These are phyloP conservation scores for Colletotrichum tofieldiae DNA, from an alignment of 2,329 filamentous ascomycete genomes.

Conservation along the genomic window DNA sequence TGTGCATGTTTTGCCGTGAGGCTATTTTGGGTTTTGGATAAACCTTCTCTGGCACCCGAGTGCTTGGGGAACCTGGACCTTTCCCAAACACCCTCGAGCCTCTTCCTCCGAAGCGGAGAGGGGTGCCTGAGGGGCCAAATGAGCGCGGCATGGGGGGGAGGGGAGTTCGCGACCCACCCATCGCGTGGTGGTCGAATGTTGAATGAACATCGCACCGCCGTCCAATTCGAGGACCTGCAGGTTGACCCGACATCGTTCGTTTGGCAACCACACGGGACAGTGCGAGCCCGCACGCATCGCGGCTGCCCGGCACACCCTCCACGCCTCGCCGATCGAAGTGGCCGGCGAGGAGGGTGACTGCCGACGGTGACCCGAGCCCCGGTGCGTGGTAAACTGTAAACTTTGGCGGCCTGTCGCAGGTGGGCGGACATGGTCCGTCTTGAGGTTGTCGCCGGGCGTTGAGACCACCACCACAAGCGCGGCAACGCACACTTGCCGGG, in stretches of 20 bases:
- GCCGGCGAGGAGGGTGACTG: conserved; percentile 6
- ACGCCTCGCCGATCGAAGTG: not conserved
- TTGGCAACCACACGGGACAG: not conserved
- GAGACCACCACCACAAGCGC: conserved; percentile 11
- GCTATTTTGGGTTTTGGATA: conserved; percentile 23
- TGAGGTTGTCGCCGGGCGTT: conserved; percentile 28
- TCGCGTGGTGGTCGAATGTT: not conserved
- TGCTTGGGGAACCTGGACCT: conserved; percentile 11
- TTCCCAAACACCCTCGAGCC: conserved; percentile 30
- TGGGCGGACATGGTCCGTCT: conserved; percentile 11
- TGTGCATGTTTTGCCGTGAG: conserved; percentile 5
- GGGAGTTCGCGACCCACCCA: not conserved
- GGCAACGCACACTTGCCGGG: not conserved
- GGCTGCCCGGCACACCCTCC: not conserved
- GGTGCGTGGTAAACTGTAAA: conserved; percentile 25
- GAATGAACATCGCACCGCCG: not conserved
- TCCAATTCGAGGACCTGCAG: conserved; percentile 10
- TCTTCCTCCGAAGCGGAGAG: conserved; percentile 2
- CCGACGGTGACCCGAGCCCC: not conserved
- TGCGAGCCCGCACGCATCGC: not conserved
- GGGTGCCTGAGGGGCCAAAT: conserved; percentile 5
- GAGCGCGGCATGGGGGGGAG: not conserved
- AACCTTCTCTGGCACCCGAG: conserved; percentile 27
- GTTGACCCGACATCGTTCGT: not conserved
- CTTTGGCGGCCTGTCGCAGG: conserved; percentile 17